Conservation (phyloP, 2,329 filamentous ascomycete species). For the Xylogone sp. region DNA sequence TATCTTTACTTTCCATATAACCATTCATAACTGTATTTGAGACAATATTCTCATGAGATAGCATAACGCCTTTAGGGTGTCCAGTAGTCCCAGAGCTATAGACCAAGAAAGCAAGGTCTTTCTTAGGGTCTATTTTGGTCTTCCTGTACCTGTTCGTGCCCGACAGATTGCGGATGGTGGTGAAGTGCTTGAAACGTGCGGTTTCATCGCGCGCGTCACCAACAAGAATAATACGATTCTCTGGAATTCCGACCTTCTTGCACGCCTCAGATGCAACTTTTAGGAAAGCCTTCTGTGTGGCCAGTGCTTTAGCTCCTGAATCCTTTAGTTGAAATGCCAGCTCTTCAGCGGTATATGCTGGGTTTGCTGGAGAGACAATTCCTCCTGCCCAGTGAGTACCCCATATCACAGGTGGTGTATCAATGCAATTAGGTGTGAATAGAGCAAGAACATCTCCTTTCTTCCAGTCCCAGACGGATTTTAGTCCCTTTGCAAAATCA, state of each 20-base stretch:
- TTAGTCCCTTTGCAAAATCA: constrained; percentile 78
- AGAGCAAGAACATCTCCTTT: constrained; percentile 80
- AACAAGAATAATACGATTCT: constrained; percentile 71
- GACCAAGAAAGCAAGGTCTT: constrained; percentile 78
- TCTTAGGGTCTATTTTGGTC: constrained; percentile 60
- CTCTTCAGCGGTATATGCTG: constrained; percentile 79
- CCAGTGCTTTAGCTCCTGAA: constrained; percentile 68
- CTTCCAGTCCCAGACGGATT: constrained; percentile 70
- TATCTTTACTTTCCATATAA: constrained; percentile 48
- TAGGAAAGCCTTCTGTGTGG: constrained; percentile 69
- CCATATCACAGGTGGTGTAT: constrained; percentile 73
- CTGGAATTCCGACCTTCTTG: constrained; percentile 62
- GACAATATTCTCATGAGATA: constrained; percentile 80
- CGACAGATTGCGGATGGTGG: constrained; percentile 61
- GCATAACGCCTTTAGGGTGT: constrained; percentile 84
- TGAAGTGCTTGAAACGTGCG: constrained; percentile 66
- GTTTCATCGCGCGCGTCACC: constrained; percentile 63
- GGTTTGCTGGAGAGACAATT: constrained; percentile 80
- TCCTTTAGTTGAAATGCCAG: constrained; percentile 81
- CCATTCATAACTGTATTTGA: constrained; percentile 62
- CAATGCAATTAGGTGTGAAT: constrained; percentile 83
- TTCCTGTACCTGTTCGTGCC: constrained; percentile 55
- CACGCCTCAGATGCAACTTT: constrained; percentile 65
- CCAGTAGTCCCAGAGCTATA: constrained; percentile 91
- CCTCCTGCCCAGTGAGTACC: constrained; percentile 82